Percentiles rank a stretch among this genome's conserved stretches.
Conservation (phyloP, 768 basidiomycete species). For the Leccinum truebloodii region DNA sequence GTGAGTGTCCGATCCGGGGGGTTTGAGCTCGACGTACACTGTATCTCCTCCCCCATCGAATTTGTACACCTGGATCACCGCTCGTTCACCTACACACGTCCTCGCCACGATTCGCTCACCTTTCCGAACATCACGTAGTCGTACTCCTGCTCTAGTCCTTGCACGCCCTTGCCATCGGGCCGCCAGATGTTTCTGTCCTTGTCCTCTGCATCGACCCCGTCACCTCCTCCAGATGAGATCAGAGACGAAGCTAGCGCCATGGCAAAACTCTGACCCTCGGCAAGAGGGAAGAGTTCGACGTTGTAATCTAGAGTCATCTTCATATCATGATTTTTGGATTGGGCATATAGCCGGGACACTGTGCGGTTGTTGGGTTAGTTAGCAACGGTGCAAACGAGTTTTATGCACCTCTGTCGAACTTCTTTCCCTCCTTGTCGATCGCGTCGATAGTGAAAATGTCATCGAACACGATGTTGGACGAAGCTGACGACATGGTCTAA, state of each 20-base stretch:
- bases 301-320: slow-evolving; percentile 93
- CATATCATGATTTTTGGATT: slow-evolving; percentile 92
- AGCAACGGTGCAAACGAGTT: slow-evolving; percentile 1
- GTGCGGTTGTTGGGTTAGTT: slow-evolving; percentile 17
- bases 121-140: slow-evolving; percentile 99
- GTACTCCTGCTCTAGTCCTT: slow-evolving; percentile 90
- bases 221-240: slow-evolving; percentile 52
- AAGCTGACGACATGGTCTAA: slow-evolving; percentile 50
- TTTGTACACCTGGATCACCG: slow-evolving; percentile 77
- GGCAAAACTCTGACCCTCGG: slow-evolving; percentile 69
- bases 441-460: slow-evolving; percentile 87
- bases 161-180: slow-evolving; percentile 78
- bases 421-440: slow-evolving; percentile 92
- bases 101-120: slow-evolving; percentile 42
- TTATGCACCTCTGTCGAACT: slow-evolving; percentile 88
- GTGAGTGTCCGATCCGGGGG: slow-evolving; percentile 4
- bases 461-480: slow-evolving; percentile 85
- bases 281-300: slow-evolving; percentile 82
- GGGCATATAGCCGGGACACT: slow-evolving; percentile 92
- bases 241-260: slow-evolving; percentile 86
- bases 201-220: slow-evolving; percentile 58
- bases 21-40: slow-evolving; percentile 52
- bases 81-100: slow-evolving; percentile 10
- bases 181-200: slow-evolving; percentile 82
- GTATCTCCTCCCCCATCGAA: slow-evolving; percentile 88